Base-by-base conservation (phyloP, 2,329 filamentous ascomycete genomes). In the Calonectria pauciramosa region DNA sequence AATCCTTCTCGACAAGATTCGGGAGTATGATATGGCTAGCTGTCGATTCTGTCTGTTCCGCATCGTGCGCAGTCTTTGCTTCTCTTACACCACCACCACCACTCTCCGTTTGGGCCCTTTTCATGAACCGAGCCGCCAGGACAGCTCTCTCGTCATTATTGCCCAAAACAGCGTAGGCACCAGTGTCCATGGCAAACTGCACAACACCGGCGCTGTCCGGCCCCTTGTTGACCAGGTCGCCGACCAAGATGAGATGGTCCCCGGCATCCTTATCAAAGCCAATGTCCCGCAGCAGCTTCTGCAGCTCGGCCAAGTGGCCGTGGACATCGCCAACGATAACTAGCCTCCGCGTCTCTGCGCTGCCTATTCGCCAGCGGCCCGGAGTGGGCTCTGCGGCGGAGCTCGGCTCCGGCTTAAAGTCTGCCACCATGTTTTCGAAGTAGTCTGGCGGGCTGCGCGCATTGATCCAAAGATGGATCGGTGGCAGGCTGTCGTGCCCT, bases 321-420 rank as follows among this genome's bases (percentile, higher is more conserved):
- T 98, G 96, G 1, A 98, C 94, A 85, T 98, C 96, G 60, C 96
- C 96, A 34, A 98, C 88, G 71, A 98, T 89, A n/a, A 98, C 51
- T 0, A 80, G 38, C 41, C 75, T 76, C 65, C 67, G 60, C 13
- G 68, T 70, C 47, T 49, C 64, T 30, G 52, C 3, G 18, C 64
- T 49, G 23, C 68, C 68, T 41, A 70, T 70, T 13, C 20, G 59
- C n/a, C 49, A 51, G 23, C 59, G 44, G 30, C 56, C 68, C 1
- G 56, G 36, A 14, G 38, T 28, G n/a, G 56, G 44, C 11, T 38
- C 30, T 51, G n/a, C 9, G 26, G 32, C 18, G 41, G 47, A 44
- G 34, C 4, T 26, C 36, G 16, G n/a, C 9, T 34, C 44, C 1
- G 59, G 59, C 26, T 52, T n/a, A 23, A 70, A 70, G 7, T 70